phyloP scores from a whole-genome alignment of 257 asterid species.

The Fraxinus anomala region DNA sequence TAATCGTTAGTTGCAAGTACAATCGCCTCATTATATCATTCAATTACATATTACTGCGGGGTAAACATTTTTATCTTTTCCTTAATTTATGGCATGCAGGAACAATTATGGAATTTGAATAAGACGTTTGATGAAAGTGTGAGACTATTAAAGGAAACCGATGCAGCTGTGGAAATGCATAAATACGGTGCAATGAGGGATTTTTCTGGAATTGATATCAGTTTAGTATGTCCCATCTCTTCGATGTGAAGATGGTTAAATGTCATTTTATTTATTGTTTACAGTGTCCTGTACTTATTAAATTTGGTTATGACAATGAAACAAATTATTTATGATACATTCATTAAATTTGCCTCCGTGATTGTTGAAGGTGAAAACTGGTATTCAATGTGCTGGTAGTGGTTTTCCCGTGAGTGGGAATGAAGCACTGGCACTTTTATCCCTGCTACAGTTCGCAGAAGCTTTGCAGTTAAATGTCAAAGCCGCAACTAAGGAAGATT shows the following conservation, averaged over 20 bases:
- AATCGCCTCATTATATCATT: background rate
- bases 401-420: constrained; percentile 67
- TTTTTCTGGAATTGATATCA: constrained; percentile 63
- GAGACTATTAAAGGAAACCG: constrained; percentile 71
- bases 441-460: constrained; percentile 63
- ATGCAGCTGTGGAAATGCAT: constrained; percentile 90
- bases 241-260: constrained; percentile 7
- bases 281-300: background rate
- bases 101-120: constrained; percentile 65
- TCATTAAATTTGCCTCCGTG: constrained; percentile 19
- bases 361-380: constrained; percentile 68
- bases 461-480: constrained; percentile 69
- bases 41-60: background rate
- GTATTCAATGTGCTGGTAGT: constrained; percentile 60
- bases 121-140: constrained; percentile 60
- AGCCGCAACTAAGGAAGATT: constrained; percentile 78
- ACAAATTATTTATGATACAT: background rate
- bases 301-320: background rate
- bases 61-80: background rate
- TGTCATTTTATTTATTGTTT: background rate
- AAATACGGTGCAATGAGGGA: constrained; percentile 85
- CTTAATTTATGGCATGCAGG: constrained; percentile 42
- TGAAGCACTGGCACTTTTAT: constrained; percentile 73
- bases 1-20: background rate
- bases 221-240: constrained; percentile 44